phyloP scores from a whole-genome alignment of 192 early-diverging fungal species.

The Kappamyces sp. region DNA sequence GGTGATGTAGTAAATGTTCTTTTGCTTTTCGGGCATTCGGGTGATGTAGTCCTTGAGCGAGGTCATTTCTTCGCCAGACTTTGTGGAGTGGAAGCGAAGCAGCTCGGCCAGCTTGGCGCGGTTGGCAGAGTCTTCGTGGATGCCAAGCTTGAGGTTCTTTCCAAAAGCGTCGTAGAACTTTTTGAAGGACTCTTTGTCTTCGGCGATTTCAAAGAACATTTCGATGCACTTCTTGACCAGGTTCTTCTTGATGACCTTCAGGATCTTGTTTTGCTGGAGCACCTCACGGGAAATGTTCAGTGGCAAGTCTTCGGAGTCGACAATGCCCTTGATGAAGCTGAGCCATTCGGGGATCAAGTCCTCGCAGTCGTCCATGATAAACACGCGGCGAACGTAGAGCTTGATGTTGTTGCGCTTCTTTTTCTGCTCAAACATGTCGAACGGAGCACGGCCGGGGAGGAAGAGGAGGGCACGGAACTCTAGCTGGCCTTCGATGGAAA shows the following conservation, averaged over 20 bases:
- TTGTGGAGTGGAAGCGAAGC: constrained; percentile 97
- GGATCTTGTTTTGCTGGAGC: constrained; percentile 99
- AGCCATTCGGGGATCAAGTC: constrained; percentile 99
- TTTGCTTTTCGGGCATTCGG: constrained; percentile 99
- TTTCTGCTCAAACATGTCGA: constrained; percentile 96
- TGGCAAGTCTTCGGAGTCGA: constrained; percentile 99
- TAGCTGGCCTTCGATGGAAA: constrained; percentile 98
- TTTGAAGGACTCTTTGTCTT: constrained; percentile 98
- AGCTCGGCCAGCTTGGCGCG: constrained; percentile 94
- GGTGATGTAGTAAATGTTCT: constrained; percentile 98
- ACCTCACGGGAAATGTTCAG: constrained; percentile 99
- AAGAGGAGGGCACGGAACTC: constrained; percentile 99
- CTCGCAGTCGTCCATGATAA: constrained; percentile 99
- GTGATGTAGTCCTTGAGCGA: constrained; percentile 99
- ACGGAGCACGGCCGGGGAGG: constrained; percentile 93
- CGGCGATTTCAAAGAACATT: constrained; percentile 93
- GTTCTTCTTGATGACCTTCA: constrained; percentile 99
- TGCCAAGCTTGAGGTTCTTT: constrained; percentile 99
- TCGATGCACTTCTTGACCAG: constrained; percentile 99
- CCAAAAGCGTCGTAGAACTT: constrained; percentile 99
- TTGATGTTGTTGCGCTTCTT: constrained; percentile 99
- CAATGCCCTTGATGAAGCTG: constrained; percentile 99
- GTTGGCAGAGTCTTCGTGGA: constrained; percentile 98
- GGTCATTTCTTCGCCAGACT: constrained; percentile 95
- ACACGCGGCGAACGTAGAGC: constrained; percentile 99